Evolutionary conservation across 345 rosid species (phyloP).

Genomic region (Sonneratia caseolaris): DNA sequence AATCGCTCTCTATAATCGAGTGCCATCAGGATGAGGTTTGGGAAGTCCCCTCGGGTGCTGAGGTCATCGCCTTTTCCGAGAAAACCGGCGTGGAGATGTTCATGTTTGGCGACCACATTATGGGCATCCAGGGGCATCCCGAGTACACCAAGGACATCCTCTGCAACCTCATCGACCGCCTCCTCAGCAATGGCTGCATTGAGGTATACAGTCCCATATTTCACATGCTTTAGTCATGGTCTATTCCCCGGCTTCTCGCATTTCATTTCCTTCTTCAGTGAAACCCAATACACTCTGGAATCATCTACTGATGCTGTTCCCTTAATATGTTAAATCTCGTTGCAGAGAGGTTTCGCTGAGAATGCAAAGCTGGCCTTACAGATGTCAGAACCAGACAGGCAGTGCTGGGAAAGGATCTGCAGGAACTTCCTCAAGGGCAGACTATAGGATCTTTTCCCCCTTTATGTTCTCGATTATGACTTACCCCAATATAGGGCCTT

Average conservation of each 20-base stretch:
- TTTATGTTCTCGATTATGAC: no score
- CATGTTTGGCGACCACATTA: conserved; percentile 41
- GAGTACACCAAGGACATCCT: conserved; percentile 84
- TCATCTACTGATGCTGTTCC: no score
- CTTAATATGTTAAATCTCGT: not conserved
- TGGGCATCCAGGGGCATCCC: conserved; percentile 93
- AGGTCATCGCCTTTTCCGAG: conserved; percentile 64
- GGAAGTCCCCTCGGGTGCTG: conserved; percentile 59
- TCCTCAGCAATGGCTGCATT: conserved; percentile 38
- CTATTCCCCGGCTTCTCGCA: not conserved
- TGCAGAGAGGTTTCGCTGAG: conserved; percentile 42
- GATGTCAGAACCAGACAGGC: conserved; percentile 44
- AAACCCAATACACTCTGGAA: not conserved
- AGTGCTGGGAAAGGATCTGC: conserved; percentile 51
- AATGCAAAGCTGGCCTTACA: conserved; percentile 33
- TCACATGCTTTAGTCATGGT: not conserved
- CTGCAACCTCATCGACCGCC: conserved; percentile 62
- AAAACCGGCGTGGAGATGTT: conserved; percentile 78
- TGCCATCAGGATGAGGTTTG: conserved; percentile 82
- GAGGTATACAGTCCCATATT: conserved; percentile 23
- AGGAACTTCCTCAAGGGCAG: conserved; percentile 42
- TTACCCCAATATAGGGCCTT: no score
- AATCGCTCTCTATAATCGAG: conserved; percentile 48
- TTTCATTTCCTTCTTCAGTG: no score
- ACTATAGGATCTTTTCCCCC: not conserved